A percentile compares a stretch with the other conserved stretches of the same genome.
phyloP scores from a whole-genome alignment of 345 rosid species.

The Diplotaxis tenuifolia region DNA sequence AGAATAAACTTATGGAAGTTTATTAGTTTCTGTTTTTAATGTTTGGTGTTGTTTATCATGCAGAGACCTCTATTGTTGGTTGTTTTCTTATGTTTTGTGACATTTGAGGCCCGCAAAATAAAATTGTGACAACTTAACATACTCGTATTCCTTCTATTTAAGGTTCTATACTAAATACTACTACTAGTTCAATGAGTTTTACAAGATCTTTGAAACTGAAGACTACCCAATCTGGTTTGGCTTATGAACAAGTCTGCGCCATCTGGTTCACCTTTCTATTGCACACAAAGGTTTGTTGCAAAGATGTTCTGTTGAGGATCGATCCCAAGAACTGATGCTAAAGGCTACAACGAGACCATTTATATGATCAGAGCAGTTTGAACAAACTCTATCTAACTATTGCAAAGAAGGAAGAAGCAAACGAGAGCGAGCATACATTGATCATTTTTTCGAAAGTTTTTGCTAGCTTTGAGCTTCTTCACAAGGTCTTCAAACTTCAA shows the following conservation, averaged over 20 bases:
- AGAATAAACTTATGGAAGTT: constrained; percentile 14
- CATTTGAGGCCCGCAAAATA: constrained; percentile 18
- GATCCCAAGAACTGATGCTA: constrained; percentile 52
- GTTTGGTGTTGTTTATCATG: constrained; percentile 18
- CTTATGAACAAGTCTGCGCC: constrained; percentile 71
- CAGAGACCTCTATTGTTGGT: constrained; percentile 23
- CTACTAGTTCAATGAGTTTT: background rate
- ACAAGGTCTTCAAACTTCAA: background rate
- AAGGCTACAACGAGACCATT: background rate
- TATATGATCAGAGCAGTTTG: background rate
- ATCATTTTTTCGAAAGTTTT: constrained; percentile 27
- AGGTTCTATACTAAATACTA: background rate
- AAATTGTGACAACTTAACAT: constrained; percentile 16
- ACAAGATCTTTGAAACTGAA: constrained; percentile 43
- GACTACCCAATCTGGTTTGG: constrained; percentile 32
- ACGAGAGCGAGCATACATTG: constrained; percentile 13
- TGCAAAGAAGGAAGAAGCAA: background rate
- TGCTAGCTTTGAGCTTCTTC: background rate
- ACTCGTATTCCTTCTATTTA: background rate
- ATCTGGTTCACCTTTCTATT: constrained; percentile 63
- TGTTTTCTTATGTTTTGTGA: background rate
- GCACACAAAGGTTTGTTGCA: constrained; percentile 55
- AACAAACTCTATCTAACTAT: background rate
- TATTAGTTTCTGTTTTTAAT: background rate
- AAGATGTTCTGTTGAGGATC: constrained; percentile 62